Conservation (phyloP, 768 basidiomycete species). For the Suillus subluteus region DNA sequence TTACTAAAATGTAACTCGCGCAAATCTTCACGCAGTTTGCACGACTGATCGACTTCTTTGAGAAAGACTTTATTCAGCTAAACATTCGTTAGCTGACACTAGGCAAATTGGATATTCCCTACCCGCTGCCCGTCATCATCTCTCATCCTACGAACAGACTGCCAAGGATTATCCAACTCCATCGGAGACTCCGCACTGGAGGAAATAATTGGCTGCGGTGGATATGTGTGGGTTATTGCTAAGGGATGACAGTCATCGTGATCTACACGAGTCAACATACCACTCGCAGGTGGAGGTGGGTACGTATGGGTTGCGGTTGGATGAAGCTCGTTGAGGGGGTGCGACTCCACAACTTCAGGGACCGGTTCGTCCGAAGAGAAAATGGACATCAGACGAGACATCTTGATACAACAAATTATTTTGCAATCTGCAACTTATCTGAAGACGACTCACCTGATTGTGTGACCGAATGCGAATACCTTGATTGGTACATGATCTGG, state of each 20-base stretch:
- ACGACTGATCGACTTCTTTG: background rate
- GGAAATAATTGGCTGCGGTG: background rate
- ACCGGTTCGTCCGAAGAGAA: background rate
- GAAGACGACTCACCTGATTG: background rate
- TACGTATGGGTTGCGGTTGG: background rate
- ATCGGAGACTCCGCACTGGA: background rate
- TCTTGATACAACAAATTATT: background rate
- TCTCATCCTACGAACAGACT: background rate
- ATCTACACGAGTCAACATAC: background rate
- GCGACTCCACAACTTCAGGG: background rate
- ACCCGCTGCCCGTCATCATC: background rate
- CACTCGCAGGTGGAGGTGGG: too few relatives aligned
- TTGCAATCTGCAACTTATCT: background rate
- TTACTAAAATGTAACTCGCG: background rate
- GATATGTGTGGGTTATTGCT: background rate
- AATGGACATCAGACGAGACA: background rate
- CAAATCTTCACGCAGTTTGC: background rate
- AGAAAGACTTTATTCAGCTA: background rate
- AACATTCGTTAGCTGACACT: background rate
- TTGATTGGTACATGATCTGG: too few relatives aligned
- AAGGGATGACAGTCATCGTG: background rate
- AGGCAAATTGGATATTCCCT: background rate
- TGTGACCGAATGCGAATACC: too few relatives aligned
- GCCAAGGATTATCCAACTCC: background rate
- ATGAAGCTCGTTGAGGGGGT: background rate